Conservation (phyloP, 139 green algal genomes). For the Tetratostichococcus sp. region DNA sequence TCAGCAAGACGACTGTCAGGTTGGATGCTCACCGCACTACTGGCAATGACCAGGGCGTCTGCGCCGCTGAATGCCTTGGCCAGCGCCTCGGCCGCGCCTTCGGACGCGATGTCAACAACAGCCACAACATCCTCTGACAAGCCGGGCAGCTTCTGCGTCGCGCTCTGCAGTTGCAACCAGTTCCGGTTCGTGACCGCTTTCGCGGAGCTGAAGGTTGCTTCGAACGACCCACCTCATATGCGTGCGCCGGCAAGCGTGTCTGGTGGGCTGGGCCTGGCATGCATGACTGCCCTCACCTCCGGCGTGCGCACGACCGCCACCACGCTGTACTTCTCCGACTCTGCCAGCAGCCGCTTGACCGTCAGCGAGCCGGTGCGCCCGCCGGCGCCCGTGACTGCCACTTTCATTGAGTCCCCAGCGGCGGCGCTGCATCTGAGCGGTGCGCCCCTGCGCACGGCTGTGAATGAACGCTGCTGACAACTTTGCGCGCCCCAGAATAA, state of each 20-base stretch:
- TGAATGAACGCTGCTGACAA: no score
- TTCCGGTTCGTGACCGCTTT: no score
- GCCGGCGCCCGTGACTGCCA: constrained; percentile 69
- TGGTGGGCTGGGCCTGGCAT: no score
- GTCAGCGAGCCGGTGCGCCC: constrained; percentile 63
- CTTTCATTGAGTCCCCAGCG: constrained; percentile 24
- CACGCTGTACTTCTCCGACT: constrained; percentile 26
- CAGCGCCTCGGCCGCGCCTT: constrained; percentile 15
- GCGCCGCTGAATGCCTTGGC: constrained; percentile 24
- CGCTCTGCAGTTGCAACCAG: background rate
- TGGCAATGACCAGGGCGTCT: constrained; percentile 51
- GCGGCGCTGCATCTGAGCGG: no score
- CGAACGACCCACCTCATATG: no score
- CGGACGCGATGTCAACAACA: constrained; percentile 17
- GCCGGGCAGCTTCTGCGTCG: background rate
- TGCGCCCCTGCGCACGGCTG: no score
- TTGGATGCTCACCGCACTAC: constrained; percentile 18
- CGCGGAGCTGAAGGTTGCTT: no score
- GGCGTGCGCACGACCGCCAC: constrained; percentile 43
- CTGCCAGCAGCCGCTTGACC: constrained; percentile 58
- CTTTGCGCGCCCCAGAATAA: no score
- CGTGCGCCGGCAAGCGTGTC: no score
- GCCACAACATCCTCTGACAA: constrained; percentile 3
- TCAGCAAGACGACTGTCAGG: background rate
- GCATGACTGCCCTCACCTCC: constrained; percentile 5